These are phyloP conservation scores for Aspergillus sp. DNA, from an alignment of 2,329 filamentous ascomycete species.

Conservation along the genomic window DNA sequence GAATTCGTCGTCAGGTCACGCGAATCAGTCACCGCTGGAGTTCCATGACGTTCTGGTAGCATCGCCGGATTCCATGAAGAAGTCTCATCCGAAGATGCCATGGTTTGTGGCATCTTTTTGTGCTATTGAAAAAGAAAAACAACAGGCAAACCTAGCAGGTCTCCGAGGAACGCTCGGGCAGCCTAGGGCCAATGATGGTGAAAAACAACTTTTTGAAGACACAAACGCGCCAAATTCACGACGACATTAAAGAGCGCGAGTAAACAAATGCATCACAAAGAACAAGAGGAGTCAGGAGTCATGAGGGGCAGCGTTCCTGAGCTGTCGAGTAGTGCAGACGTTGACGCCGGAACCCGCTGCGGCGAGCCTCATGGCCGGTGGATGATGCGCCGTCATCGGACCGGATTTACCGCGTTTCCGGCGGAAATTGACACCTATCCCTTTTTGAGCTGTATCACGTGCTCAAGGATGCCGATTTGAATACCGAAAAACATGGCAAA, in stretches of 20 bases:
- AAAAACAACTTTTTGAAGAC: constrained; percentile 2
- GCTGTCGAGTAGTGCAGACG: not conserved
- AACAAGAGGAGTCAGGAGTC: not conserved
- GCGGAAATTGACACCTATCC: constrained; percentile 13
- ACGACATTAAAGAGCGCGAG: constrained; percentile 6
- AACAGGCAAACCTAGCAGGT: constrained; percentile 21
- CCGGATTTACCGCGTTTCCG: constrained; percentile 8
- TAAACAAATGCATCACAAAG: constrained; percentile 2
- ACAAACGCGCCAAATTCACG: constrained; percentile 1
- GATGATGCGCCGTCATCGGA: constrained; percentile 10
- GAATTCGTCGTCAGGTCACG: constrained; percentile 8
- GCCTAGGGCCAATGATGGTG: constrained; percentile 16
- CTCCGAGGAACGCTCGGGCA: constrained; percentile 15
- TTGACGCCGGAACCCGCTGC: not conserved
- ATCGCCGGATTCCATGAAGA: constrained; percentile 51
- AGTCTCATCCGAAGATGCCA: constrained; percentile 6
- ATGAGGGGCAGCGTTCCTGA: constrained; percentile 2
- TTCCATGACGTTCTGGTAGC: constrained; percentile 35
- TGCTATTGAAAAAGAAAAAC: constrained; percentile 1
- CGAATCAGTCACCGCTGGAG: constrained; percentile 9
- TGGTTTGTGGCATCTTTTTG: constrained; percentile 18
- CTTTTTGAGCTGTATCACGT: constrained; percentile 5
- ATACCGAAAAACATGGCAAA: too few relatives aligned
- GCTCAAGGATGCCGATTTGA: not conserved
- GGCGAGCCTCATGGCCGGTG: not conserved